These are phyloP conservation scores for Coniochaeta hoffmannii DNA, from an alignment of 2,329 filamentous ascomycete species.

Conservation along the genomic window DNA sequence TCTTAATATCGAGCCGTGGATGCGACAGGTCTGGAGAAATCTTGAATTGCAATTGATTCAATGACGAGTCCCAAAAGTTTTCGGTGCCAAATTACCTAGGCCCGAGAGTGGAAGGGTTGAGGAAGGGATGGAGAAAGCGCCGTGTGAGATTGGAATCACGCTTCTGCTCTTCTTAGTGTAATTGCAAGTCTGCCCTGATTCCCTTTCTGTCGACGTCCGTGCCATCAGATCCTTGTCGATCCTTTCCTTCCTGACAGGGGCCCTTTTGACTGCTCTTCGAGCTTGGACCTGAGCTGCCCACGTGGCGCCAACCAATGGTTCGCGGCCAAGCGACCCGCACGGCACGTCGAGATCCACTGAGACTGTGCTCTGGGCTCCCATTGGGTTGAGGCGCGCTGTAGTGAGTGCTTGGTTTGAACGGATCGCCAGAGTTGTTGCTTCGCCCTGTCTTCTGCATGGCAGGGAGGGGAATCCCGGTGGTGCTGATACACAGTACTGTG, in stretches of 20 bases:
- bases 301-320: not conserved
- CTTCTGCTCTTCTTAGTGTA: not conserved
- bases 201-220: not conserved
- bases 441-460: too few species aligned
- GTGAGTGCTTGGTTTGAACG: not conserved
- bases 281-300: not conserved
- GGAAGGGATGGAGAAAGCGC: constrained; percentile 1
- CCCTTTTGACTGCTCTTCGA: not conserved
- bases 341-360: too few species aligned
- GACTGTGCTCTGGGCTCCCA: too few species aligned
- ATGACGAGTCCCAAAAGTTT: not conserved
- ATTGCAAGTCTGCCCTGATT: not conserved
- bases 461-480: too few species aligned
- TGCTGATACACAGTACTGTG: too few species aligned
- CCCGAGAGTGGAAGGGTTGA: not conserved
- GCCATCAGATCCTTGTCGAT: not conserved
- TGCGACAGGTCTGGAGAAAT: not conserved
- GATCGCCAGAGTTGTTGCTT: too few species aligned
- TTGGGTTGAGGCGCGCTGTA: too few species aligned
- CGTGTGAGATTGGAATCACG: not conserved
- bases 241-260: not conserved
- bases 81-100: not conserved
- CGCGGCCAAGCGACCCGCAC: not conserved
- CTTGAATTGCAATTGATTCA: not conserved
- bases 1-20: not conserved